Conservation (phyloP, 2,329 filamentous ascomycete species). For the Xylariaceae sp. region DNA sequence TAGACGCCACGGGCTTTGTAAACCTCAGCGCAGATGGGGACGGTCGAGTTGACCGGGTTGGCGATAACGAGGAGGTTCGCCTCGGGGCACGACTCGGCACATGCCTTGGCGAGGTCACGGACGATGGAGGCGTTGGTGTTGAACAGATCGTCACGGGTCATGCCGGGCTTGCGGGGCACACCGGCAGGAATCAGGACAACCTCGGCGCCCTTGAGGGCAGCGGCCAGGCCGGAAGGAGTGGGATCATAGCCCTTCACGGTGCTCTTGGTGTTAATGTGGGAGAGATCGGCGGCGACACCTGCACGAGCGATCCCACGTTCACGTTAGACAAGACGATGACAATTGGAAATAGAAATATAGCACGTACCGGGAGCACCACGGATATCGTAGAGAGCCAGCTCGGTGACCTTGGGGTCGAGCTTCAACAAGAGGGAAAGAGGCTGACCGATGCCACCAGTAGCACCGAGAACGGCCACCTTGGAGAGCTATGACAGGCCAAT, state of each 20-base stretch:
- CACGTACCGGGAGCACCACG: constrained; percentile 81
- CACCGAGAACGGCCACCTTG: constrained; percentile 97
- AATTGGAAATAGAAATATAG: not conserved
- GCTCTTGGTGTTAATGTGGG: constrained; percentile 99
- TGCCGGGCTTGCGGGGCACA: constrained; percentile 98
- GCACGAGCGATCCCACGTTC: constrained; percentile 2
- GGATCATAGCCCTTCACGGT: constrained; percentile 85
- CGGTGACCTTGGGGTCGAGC: constrained; percentile 90
- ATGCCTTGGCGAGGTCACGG: constrained; percentile 93
- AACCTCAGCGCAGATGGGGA: constrained; percentile 94
- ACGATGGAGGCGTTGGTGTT: constrained; percentile 99
- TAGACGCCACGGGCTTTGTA: constrained; percentile 95
- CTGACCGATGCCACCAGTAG: constrained; percentile 96
- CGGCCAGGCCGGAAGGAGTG: constrained; percentile 68
- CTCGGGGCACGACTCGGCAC: constrained; percentile 80
- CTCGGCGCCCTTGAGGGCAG: constrained; percentile 80
- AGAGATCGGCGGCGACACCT: constrained; percentile 98
- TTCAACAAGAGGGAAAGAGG: constrained; percentile 96
- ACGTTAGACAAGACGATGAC: not conserved
- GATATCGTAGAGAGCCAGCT: constrained; percentile 98
- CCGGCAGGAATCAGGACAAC: constrained; percentile 97
- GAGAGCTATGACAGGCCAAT: constrained; percentile 60
- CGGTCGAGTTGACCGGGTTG: constrained; percentile 99
- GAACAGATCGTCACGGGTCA: constrained; percentile 99
- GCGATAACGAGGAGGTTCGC: constrained; percentile 97